These are phyloP conservation scores for Marasmius oreades DNA, from an alignment of 1,284 basidiomycete genomes.

Conservation along the genomic window DNA sequence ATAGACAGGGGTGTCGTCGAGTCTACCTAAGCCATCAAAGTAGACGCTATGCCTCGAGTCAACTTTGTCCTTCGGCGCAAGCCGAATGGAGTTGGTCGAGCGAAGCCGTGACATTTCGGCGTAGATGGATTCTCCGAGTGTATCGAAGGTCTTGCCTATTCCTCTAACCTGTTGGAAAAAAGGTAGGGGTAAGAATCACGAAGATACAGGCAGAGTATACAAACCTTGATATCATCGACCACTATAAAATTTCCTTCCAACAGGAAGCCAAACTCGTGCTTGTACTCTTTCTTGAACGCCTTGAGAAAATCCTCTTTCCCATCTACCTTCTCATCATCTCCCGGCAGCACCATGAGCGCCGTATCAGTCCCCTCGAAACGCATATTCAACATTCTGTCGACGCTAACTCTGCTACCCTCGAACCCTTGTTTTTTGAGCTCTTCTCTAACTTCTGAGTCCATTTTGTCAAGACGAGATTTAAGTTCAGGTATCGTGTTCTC, in stretches of 20 bases:
- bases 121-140: conserved; percentile 79
- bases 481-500: conserved; percentile 51
- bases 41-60: conserved; percentile 66
- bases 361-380: conserved; percentile 92
- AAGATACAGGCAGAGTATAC: conserved; percentile 12
- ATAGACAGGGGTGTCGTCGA: conserved; percentile 79
- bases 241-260: conserved; percentile 77
- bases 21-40: conserved; percentile 73
- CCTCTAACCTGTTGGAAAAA: conserved; percentile 48
- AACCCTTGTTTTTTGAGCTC: conserved; percentile 84
- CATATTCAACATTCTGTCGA: conserved; percentile 89
- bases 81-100: conserved; percentile 27
- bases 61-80: conserved; percentile 41
- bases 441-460: conserved; percentile 57
- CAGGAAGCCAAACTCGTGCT: conserved; percentile 89
- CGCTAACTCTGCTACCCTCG: conserved; percentile 58
- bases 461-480: conserved; percentile 60
- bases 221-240: conserved; percentile 89
- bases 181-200: background rate
- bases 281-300: conserved; percentile 77
- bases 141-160: conserved; percentile 88
- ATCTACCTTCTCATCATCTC: conserved; percentile 39
- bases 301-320: conserved; percentile 75
- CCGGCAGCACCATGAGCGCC: conserved; percentile 80
- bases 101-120: conserved; percentile 55